phyloP scores from a whole-genome alignment of 1,284 basidiomycete species.

The Coniferiporia sulphurascens region DNA sequence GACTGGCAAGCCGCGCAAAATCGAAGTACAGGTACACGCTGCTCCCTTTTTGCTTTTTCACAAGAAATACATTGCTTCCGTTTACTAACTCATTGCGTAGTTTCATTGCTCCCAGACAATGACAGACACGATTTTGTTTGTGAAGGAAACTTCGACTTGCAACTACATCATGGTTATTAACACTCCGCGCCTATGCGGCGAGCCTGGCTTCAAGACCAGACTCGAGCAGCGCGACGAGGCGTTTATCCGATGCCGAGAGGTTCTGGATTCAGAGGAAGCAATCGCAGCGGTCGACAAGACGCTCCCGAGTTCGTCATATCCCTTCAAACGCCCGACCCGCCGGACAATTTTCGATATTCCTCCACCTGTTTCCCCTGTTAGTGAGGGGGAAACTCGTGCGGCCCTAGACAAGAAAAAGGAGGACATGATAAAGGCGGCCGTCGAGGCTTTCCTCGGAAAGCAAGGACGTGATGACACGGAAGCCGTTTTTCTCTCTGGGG shows the following conservation, averaged over 20 bases:
- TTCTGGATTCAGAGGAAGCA: conserved; percentile 41
- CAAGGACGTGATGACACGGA: conserved; percentile 32
- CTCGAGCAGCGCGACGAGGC: conserved; percentile 62
- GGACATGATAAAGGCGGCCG: conserved; percentile 22
- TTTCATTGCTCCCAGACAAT: conserved; percentile 94
- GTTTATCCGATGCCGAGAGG: conserved; percentile 69
- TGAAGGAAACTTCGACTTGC: conserved; percentile 89
- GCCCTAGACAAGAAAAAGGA: conserved; percentile 21
- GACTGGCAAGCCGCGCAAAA: conserved; percentile 77
- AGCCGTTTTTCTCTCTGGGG: conserved; percentile 29
- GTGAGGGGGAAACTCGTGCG: conserved; percentile 20
- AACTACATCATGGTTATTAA: conserved; percentile 90
- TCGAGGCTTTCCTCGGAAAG: conserved; percentile 24
- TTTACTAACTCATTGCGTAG: conserved; percentile 33
- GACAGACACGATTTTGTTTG: conserved; percentile 79
- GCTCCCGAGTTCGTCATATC: conserved; percentile 49
- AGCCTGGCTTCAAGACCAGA: conserved; percentile 83
- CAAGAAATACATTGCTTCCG: background rate
- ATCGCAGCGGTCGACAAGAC: conserved; percentile 28
- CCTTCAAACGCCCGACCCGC: conserved; percentile 43
- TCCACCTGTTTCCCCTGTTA: conserved; percentile 29
- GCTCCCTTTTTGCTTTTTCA: background rate
- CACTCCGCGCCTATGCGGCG: conserved; percentile 85
- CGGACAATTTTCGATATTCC: conserved; percentile 42
- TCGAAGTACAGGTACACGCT: conserved; percentile 80